Conservation (phyloP, 2,329 filamentous ascomycete genomes). For the Westerdykella aurantiaca region DNA sequence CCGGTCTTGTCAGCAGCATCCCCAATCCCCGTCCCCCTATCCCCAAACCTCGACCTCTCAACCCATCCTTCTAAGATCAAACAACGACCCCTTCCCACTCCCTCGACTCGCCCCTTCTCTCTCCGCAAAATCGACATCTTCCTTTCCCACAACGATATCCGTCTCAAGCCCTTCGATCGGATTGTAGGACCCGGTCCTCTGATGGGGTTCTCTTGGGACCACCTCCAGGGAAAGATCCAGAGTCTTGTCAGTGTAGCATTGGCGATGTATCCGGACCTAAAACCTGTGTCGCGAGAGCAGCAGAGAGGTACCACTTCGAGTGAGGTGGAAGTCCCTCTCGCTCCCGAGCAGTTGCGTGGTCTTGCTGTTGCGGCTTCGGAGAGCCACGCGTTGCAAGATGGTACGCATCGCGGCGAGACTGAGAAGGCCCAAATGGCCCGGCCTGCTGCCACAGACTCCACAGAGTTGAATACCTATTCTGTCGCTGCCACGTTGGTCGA, state of each 20-base stretch:
- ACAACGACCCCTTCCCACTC: slow-evolving; percentile 7
- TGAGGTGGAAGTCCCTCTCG: slow-evolving; percentile 2
- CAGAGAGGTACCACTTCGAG: not conserved
- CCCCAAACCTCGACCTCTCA: not conserved
- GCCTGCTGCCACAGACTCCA: not conserved
- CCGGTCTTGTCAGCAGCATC: not conserved
- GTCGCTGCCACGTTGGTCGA: not conserved
- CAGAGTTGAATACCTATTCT: not conserved
- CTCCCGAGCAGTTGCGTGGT: slow-evolving; percentile 21
- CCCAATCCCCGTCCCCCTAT: not conserved
- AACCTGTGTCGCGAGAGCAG: not conserved
- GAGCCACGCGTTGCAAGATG: slow-evolving; percentile 9
- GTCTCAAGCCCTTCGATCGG: slow-evolving; percentile 16
- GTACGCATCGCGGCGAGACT: not conserved
- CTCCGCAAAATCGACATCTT: slow-evolving; percentile 54
- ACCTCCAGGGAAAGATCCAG: slow-evolving; percentile 14
- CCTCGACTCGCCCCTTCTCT: slow-evolving; percentile 5
- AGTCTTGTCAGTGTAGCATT: slow-evolving; percentile 10
- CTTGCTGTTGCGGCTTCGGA: slow-evolving; percentile 30
- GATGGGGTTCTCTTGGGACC: slow-evolving; percentile 11
- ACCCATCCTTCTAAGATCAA: not conserved
- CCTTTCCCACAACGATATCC: slow-evolving; percentile 58
- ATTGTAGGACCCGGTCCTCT: slow-evolving; percentile 6
- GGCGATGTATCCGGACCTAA: slow-evolving; percentile 11
- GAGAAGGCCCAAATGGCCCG: not conserved